phyloP scores from a whole-genome alignment of 345 rosid genomes.

The Acer saccharum region DNA sequence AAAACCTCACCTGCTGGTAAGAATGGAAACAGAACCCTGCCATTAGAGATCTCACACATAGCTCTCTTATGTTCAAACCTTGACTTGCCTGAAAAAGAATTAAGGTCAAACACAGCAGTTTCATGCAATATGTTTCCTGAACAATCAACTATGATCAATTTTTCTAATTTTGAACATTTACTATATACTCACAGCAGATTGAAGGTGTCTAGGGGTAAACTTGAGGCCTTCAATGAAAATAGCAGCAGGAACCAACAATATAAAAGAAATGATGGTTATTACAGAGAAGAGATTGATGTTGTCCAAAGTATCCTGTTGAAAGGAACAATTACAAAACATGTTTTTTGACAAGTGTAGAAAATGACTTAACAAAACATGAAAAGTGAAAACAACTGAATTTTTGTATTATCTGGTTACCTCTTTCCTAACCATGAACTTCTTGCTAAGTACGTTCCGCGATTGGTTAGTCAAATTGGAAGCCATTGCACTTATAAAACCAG shows the following conservation, averaged over 20 bases:
- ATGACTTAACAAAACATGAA: neutral
- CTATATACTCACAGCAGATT: slow-evolving; percentile 55
- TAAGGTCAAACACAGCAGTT: slow-evolving; percentile 4
- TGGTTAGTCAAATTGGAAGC: slow-evolving; percentile 93
- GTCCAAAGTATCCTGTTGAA: slow-evolving; percentile 70
- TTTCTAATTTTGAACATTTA: neutral
- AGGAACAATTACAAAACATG: slow-evolving; percentile 1
- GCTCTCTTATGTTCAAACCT: slow-evolving; percentile 55
- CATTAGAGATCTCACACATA: slow-evolving; percentile 56
- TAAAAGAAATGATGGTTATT: slow-evolving; percentile 68
- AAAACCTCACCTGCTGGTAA: slow-evolving; percentile 70
- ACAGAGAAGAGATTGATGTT: slow-evolving; percentile 86
- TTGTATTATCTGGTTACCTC: slow-evolving; percentile 36
- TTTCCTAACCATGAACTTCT: slow-evolving; percentile 66
- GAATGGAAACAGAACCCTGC: slow-evolving; percentile 77
- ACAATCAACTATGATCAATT: neutral
- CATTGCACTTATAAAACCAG: slow-evolving; percentile 89
- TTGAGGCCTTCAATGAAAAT: slow-evolving; percentile 63
- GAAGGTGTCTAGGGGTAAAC: slow-evolving; percentile 68
- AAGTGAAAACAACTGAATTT: neutral
- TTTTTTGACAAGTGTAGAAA: neutral
- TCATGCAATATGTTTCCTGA: neutral
- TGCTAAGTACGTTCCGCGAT: slow-evolving; percentile 83
- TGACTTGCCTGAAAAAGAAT: slow-evolving; percentile 51
- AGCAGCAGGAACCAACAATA: slow-evolving; percentile 68